Evolutionary conservation across 163 green algal species (phyloP), one percentile per base, ranked within the genome.

Genomic region (Prototheca wickerhamii): DNA sequence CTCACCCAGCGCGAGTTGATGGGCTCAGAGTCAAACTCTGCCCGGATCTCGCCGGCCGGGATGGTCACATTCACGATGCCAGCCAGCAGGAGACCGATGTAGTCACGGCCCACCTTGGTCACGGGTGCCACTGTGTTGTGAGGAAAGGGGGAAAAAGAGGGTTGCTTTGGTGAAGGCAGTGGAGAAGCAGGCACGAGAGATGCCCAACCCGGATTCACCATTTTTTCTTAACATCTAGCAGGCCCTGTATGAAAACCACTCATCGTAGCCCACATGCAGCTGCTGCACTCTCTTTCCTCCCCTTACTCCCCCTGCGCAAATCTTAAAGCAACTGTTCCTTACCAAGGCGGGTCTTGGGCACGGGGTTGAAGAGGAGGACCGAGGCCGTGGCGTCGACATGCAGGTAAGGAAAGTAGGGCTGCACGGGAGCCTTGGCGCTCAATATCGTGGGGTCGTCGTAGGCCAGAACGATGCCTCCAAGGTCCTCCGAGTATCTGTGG

Each of bases 21-120:
- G 28, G 10, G 2, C 43, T 54, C 46, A 2, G 46, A 63, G 2
- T n/a, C 37, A 3, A 86, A 71, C 12, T 82, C 73, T 28, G 53
- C 5, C 4, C 67, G 66, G 25, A 90, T 80, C 25, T 73, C 30
- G 21, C 71, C 65, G 6, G 64, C 65, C 2, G 56, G 56, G 0
- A 90, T 73, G 43, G 75, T 67, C 4, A 61, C 78, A 35, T 91
- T 91, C 67, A 91, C 77, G 17, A 84, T 64, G 6, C 77, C 80
- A 58, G 87, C 61, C 20, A 85, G 73, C 35, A 86, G 60, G 21
- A 84, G 53, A 6, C 78, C 75, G 15, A 91, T 71, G 72, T 78
- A 89, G 62, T 88, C 81, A 1, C 63, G 50, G 0, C 71, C 79
- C 4, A 88, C 52, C 59, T 84, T 77, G 70, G 77, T 87, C 25